Conservation (phyloP, 2,329 filamentous ascomycete species). For the Pseudocercospora cruenta region DNA sequence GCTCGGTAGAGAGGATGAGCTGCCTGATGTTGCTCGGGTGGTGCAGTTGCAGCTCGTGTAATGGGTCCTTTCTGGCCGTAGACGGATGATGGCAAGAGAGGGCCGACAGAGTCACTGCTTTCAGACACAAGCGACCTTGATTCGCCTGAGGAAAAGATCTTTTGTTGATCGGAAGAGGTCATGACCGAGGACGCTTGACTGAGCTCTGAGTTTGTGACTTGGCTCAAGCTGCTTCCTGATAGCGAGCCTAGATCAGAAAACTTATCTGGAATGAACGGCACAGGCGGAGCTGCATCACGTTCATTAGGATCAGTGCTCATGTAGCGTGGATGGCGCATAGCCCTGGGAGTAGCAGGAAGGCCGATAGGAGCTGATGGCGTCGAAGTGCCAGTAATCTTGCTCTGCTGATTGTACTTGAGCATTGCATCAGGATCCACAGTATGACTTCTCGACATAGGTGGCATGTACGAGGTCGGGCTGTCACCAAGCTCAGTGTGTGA, state of each 20-base stretch:
- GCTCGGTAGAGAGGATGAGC: conserved; percentile 42
- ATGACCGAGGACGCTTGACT: conserved; percentile 29
- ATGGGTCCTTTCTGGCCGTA: conserved; percentile 46
- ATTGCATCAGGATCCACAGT: conserved; percentile 64
- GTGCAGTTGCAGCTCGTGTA: conserved; percentile 52
- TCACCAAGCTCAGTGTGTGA: conserved; percentile 49
- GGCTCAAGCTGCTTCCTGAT: conserved; percentile 33
- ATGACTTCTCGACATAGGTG: conserved; percentile 59
- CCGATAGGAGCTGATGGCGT: conserved; percentile 66
- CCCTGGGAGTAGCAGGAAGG: conserved; percentile 86
- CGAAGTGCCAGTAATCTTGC: conserved; percentile 44
- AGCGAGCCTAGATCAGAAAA: conserved; percentile 37
- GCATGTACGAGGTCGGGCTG: conserved; percentile 45
- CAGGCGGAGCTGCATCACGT: conserved; percentile 54
- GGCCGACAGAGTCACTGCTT: conserved; percentile 46
- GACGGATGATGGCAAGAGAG: conserved; percentile 52
- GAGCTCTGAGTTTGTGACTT: conserved; percentile 33
- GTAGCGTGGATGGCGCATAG: conserved; percentile 81
- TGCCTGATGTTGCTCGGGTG: conserved; percentile 46
- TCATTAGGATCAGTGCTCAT: conserved; percentile 60
- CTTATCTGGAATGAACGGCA: conserved; percentile 60
- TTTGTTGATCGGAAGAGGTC: conserved; percentile 20
- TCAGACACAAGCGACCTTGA: conserved; percentile 35
- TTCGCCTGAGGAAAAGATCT: conserved; percentile 41
- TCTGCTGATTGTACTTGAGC: conserved; percentile 38